Conservation (phyloP, 1,284 basidiomycete genomes). For the Malassezia globosa region DNA sequence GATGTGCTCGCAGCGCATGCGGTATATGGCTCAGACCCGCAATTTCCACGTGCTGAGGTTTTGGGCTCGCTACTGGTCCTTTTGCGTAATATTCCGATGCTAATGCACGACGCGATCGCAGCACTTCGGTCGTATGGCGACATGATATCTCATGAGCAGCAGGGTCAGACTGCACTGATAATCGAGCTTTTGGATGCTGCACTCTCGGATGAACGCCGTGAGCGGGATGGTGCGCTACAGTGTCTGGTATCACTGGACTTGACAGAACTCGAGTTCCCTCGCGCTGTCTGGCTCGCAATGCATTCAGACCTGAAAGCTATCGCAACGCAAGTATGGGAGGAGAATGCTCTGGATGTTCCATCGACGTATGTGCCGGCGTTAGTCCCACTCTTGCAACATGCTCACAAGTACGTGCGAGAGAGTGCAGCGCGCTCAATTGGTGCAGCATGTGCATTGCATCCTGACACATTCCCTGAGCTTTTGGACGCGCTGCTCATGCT, state of each 20-base stretch:
- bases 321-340: conserved; percentile 80
- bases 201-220: conserved; percentile 76
- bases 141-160: conserved; percentile 55
- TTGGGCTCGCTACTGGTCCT: conserved; percentile 65
- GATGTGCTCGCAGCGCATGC: conserved; percentile 78
- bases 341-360: conserved; percentile 83
- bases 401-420: conserved; percentile 67
- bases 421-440: conserved; percentile 66
- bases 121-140: conserved; percentile 73
- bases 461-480: conserved; percentile 56
- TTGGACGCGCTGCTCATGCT: conserved; percentile 56
- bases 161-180: conserved; percentile 40
- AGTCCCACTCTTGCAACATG: conserved; percentile 63
- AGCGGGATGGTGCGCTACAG: conserved; percentile 80
- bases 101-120: conserved; percentile 75
- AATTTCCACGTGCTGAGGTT: conserved; percentile 46
- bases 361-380: conserved; percentile 61
- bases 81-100: conserved; percentile 65
- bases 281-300: conserved; percentile 74
- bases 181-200: conserved; percentile 59
- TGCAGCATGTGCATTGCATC: conserved; percentile 65
- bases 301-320: conserved; percentile 82
- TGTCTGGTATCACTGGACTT: conserved; percentile 84
- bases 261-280: conserved; percentile 84
- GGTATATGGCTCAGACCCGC: conserved; percentile 59